These are phyloP conservation scores for Hypoxylon perforatum DNA, from an alignment of 495 filamentous ascomycete species.

Conservation along the genomic window DNA sequence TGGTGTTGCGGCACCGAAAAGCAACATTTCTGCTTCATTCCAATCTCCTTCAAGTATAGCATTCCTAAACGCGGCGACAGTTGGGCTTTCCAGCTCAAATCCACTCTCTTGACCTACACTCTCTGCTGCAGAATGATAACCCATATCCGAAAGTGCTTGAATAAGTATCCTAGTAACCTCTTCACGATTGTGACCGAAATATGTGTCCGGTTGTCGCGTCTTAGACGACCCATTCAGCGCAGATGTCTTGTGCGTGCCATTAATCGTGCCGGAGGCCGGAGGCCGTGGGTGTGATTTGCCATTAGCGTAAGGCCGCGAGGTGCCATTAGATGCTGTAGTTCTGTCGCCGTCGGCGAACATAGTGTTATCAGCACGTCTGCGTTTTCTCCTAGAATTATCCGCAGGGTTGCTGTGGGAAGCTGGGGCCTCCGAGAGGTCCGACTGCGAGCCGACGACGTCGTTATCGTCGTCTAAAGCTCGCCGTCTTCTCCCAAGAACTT, in stretches of 20 bases:
- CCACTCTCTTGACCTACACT: constrained; percentile 84
- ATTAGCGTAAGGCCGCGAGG: constrained; percentile 42
- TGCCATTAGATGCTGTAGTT: constrained; percentile 39
- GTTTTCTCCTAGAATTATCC: constrained; percentile 38
- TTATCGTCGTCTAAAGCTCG: constrained; percentile 36
- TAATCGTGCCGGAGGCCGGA: constrained; percentile 34
- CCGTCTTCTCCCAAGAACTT: constrained; percentile 42
- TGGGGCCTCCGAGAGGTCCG: constrained; percentile 32
- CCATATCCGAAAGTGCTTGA: constrained; percentile 87
- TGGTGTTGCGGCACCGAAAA: constrained; percentile 69
- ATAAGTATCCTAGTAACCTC: constrained; percentile 94
- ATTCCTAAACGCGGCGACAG: constrained; percentile 83
- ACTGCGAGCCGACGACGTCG: constrained; percentile 24
- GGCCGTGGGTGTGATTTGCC: constrained; percentile 36
- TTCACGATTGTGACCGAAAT: constrained; percentile 87
- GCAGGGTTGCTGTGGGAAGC: constrained; percentile 16
- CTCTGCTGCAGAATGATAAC: constrained; percentile 80
- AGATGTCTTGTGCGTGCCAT: constrained; percentile 51
- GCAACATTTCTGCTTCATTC: constrained; percentile 82
- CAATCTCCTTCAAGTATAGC: constrained; percentile 87
- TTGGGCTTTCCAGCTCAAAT: constrained; percentile 84
- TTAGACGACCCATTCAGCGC: constrained; percentile 54
- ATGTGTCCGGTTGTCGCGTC: constrained; percentile 40
- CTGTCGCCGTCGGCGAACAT: constrained; percentile 45
- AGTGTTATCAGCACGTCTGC: constrained; percentile 39